Evolutionary conservation across 2,329 filamentous ascomycete genomes (phyloP).

Genomic region (Botrytis squamosa): DNA sequence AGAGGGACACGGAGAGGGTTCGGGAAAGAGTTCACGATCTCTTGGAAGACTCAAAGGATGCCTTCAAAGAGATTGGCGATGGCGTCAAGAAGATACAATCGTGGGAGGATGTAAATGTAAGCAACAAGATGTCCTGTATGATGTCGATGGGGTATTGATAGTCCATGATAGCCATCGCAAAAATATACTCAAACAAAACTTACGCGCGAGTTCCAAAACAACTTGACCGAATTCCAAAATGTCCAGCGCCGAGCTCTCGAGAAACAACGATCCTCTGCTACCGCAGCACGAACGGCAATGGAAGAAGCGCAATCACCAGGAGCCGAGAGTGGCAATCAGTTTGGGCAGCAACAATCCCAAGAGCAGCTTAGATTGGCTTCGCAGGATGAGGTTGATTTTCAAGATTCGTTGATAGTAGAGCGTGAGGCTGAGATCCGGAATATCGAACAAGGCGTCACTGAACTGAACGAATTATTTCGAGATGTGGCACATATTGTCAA

Average conservation of each 20-base stretch:
- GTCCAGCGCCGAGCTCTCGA: constrained; percentile 90
- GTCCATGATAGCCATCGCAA: constrained; percentile 70
- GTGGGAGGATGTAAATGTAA: constrained; percentile 80
- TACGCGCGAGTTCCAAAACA: constrained; percentile 86
- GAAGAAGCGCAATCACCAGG: constrained; percentile 54
- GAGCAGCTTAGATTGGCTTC: constrained; percentile 79
- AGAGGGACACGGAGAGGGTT: constrained; percentile 85
- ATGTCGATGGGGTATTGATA: constrained; percentile 23
- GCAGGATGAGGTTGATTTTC: constrained; percentile 96
- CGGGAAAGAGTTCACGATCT: constrained; percentile 86
- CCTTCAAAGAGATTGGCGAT: constrained; percentile 90
- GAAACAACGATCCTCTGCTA: constrained; percentile 84
- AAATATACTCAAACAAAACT: constrained; percentile 96
- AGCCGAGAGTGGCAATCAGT: constrained; percentile 40
- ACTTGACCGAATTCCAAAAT: constrained; percentile 85
- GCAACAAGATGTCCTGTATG: constrained; percentile 36
- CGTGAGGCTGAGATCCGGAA: constrained; percentile 95
- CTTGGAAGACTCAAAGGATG: constrained; percentile 79
- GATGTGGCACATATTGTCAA: constrained; percentile 97
- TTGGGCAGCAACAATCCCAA: constrained; percentile 62
- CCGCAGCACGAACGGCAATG: constrained; percentile 76
- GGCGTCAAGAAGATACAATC: constrained; percentile 88
- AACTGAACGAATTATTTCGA: constrained; percentile 93
- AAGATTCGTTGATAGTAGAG: constrained; percentile 92
- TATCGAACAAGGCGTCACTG: constrained; percentile 93